Evolutionary conservation across 768 basidiomycete genomes (phyloP).

Genomic region (Brasilioporus rufonigricans): DNA sequence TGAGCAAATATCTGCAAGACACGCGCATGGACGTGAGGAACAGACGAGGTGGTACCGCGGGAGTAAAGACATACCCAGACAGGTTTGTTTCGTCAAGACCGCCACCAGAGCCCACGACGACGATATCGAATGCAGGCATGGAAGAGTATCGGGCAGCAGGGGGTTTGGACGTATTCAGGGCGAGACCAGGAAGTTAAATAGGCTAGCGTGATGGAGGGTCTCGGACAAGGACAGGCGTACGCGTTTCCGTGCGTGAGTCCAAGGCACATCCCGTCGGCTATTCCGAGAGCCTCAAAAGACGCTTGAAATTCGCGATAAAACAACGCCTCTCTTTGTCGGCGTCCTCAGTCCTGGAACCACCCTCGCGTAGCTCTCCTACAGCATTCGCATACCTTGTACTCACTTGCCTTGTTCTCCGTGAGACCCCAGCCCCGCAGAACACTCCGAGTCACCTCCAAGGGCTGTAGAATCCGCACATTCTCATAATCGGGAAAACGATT

Average conservation of each 20-base stretch:
- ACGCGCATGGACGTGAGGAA: conserved; percentile 6
- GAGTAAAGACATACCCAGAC: conserved; percentile 59
- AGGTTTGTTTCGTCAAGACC: conserved; percentile 90
- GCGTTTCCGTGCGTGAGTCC: conserved; percentile 1
- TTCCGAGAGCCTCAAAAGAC: not conserved
- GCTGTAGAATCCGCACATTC: not conserved
- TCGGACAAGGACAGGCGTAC: too few species aligned
- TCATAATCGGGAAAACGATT: conserved; percentile 12
- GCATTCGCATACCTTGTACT: conserved; percentile 11
- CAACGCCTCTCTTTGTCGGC: not conserved
- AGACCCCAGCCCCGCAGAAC: conserved; percentile 5
- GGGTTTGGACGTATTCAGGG: too few species aligned
- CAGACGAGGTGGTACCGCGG: not conserved
- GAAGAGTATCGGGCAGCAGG: not conserved
- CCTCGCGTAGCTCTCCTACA: conserved; percentile 2
- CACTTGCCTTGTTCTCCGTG: not conserved
- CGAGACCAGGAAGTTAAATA: not conserved
- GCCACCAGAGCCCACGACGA: conserved; percentile 83
- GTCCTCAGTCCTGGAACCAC: not conserved
- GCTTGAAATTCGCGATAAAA: not conserved
- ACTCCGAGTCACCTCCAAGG: not conserved
- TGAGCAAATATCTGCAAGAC: conserved; percentile 76
- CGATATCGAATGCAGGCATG: conserved; percentile 62
- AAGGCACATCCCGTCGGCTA: conserved; percentile 26
- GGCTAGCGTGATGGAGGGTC: too few species aligned